Evolutionary conservation across 371 early-diverging fungal species (phyloP).

Genomic region (Haplosporangium sp.): DNA sequence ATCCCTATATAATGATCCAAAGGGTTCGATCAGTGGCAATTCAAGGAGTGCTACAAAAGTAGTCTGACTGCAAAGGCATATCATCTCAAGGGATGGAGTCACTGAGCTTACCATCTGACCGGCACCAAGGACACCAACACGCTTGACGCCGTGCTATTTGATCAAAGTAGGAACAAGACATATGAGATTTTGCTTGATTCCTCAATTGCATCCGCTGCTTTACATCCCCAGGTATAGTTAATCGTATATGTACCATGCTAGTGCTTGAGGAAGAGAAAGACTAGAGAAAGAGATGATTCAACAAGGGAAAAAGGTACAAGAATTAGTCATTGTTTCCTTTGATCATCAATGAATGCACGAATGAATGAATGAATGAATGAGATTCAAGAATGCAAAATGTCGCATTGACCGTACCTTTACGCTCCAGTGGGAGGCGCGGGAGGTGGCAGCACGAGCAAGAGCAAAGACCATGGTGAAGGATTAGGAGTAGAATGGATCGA

Average conservation of each 20-base stretch:
- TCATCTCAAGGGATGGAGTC: too few relatives aligned
- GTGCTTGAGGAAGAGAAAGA: conserved; percentile 40
- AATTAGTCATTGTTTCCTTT: background rate
- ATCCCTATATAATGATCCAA: conserved; percentile 63
- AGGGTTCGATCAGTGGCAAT: background rate
- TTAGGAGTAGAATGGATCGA: conserved; percentile 4
- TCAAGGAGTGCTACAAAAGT: background rate
- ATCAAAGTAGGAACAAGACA: background rate
- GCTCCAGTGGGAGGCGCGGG: conserved; percentile 50
- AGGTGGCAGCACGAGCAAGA: conserved; percentile 44
- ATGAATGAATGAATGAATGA: background rate
- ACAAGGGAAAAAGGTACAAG: background rate
- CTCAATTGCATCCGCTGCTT: background rate
- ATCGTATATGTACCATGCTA: conserved; percentile 27
- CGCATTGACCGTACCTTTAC: conserved; percentile 29
- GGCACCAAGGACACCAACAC: conserved; percentile 82
- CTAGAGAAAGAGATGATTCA: conserved; percentile 12
- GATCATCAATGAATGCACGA: background rate
- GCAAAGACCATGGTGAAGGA: conserved; percentile 42
- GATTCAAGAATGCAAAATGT: too few relatives aligned
- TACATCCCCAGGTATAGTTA: background rate
- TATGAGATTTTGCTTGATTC: background rate
- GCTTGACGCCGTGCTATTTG: conserved; percentile 58
- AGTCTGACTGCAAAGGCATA: too few relatives aligned
- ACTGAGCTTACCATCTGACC: conserved; percentile 78